A percentile compares a stretch with the other conserved stretches of the same genome.
These are phyloP conservation scores for Phytopythium chamaehyphon DNA, from an alignment of 352 stramenopile genomes.

Conservation along the genomic window DNA sequence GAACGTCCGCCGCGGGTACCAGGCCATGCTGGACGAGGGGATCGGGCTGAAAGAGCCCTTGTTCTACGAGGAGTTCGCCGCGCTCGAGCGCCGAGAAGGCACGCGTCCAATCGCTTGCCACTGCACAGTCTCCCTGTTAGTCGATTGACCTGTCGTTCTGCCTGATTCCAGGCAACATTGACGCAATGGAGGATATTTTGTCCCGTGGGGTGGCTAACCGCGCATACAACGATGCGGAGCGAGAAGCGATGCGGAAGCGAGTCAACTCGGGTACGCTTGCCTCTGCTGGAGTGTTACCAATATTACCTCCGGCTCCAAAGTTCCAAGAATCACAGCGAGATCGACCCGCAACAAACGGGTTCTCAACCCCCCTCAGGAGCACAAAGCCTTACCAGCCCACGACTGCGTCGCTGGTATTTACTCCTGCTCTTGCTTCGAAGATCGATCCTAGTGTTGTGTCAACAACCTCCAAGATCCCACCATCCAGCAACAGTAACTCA, in stretches of 20 bases:
- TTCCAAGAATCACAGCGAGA: too few relatives aligned
- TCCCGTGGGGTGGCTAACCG: conserved; percentile 42
- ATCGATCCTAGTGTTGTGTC: conserved; percentile 20
- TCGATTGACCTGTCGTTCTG: too few relatives aligned
- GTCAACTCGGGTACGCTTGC: conserved; percentile 23
- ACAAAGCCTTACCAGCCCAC: neutral
- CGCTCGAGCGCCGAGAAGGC: conserved; percentile 39
- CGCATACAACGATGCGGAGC: conserved; percentile 27
- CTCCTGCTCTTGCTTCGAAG: neutral
- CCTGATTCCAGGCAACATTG: conserved; percentile 29
- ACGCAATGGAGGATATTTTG: conserved; percentile 50
- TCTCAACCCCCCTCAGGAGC: too few relatives aligned
- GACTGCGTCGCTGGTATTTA: conserved; percentile 1
- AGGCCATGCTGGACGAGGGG: conserved; percentile 48
- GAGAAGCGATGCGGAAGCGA: conserved; percentile 33
- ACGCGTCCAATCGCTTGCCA: conserved; percentile 2
- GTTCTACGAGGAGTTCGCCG: conserved; percentile 63
- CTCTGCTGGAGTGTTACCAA: conserved; percentile 1
- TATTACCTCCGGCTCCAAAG: too few relatives aligned
- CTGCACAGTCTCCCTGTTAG: too few relatives aligned
- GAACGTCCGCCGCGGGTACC: conserved; percentile 45
- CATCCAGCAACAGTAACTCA: conserved; percentile 12
- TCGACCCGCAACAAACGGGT: too few relatives aligned
- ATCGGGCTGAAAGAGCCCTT: conserved; percentile 43
- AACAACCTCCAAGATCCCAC: conserved; percentile 38